These are phyloP conservation scores for Penicillium hordei DNA, from an alignment of 2,329 filamentous ascomycete genomes.

Conservation along the genomic window DNA sequence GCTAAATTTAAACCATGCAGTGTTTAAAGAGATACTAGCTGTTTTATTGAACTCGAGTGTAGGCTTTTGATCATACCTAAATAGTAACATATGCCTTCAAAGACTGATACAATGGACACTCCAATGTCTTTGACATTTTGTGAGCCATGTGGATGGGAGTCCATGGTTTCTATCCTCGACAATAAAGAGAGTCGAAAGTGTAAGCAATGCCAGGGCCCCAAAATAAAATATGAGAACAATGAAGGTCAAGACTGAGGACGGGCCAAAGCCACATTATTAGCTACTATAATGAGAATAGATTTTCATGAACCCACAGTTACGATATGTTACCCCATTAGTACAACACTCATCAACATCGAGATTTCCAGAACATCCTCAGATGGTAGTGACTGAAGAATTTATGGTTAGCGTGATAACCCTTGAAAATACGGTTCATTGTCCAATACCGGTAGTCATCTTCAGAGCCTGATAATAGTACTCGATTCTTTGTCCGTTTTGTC, in stretches of 20 bases:
- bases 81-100: neutral
- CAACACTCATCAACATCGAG: too few relatives aligned
- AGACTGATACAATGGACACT: neutral
- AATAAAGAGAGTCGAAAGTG: constrained; percentile 1
- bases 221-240: neutral
- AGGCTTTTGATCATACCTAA: neutral
- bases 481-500: neutral
- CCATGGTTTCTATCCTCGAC: neutral
- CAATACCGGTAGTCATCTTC: neutral
- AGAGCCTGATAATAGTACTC: neutral
- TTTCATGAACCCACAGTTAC: neutral
- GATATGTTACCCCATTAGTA: neutral
- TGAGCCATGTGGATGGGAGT: too few relatives aligned
- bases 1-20: neutral
- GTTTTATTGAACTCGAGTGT: neutral
- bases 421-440: neutral
- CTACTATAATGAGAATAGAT: neutral
- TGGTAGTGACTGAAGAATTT: too few relatives aligned
- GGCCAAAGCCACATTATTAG: neutral
- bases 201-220: neutral
- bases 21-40: neutral
- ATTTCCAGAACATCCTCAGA: too few relatives aligned
- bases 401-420: neutral
- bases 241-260: neutral
- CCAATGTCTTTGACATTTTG: neutral